phyloP scores from a whole-genome alignment of 192 early-diverging fungal genomes.

The Coemansia erecta region DNA sequence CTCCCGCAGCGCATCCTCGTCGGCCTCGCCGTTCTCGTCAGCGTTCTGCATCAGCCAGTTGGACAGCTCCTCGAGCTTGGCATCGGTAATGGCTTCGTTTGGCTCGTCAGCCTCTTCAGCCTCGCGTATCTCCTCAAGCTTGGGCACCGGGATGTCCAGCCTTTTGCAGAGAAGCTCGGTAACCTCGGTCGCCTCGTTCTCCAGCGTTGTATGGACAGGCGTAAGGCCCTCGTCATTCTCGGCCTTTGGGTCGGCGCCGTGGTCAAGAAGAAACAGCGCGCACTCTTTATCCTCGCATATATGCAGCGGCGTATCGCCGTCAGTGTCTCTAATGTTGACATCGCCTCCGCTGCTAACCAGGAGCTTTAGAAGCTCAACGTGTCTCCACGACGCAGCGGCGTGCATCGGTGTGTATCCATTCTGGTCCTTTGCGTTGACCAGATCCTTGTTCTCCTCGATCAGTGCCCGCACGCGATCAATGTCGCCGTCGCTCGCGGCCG shows the following conservation, averaged over 20 bases:
- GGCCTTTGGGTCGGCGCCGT: slow-evolving; percentile 65
- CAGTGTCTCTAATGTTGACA: slow-evolving; percentile 70
- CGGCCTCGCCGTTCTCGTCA: slow-evolving; percentile 52
- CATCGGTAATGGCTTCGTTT: slow-evolving; percentile 34
- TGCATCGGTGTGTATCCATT: slow-evolving; percentile 80
- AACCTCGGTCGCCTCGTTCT: slow-evolving; percentile 66
- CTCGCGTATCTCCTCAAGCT: slow-evolving; percentile 34
- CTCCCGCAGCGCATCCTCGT: slow-evolving; percentile 61
- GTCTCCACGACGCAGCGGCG: slow-evolving; percentile 76
- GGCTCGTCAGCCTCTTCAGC: slow-evolving; percentile 25
- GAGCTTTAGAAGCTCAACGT: slow-evolving; percentile 63
- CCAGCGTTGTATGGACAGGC: slow-evolving; percentile 54
- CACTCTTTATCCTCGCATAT: slow-evolving; percentile 69
- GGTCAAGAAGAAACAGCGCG: slow-evolving; percentile 63
- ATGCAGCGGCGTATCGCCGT: slow-evolving; percentile 82
- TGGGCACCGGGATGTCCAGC: slow-evolving; percentile 57
- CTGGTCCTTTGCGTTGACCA: slow-evolving; percentile 68
- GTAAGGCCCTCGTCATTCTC: slow-evolving; percentile 64
- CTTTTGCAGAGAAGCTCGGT: slow-evolving; percentile 58
- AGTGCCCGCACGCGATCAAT: slow-evolving; percentile 60
- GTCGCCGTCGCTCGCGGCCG: slow-evolving; percentile 64
- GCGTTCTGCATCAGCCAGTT: slow-evolving; percentile 59
- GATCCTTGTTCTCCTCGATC: slow-evolving; percentile 51
- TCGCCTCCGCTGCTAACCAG: slow-evolving; percentile 63
- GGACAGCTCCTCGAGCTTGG: slow-evolving; percentile 52